These are phyloP conservation scores for Kuraishia capsulata DNA, from an alignment of 805 yeast genomes.

Conservation along the genomic window DNA sequence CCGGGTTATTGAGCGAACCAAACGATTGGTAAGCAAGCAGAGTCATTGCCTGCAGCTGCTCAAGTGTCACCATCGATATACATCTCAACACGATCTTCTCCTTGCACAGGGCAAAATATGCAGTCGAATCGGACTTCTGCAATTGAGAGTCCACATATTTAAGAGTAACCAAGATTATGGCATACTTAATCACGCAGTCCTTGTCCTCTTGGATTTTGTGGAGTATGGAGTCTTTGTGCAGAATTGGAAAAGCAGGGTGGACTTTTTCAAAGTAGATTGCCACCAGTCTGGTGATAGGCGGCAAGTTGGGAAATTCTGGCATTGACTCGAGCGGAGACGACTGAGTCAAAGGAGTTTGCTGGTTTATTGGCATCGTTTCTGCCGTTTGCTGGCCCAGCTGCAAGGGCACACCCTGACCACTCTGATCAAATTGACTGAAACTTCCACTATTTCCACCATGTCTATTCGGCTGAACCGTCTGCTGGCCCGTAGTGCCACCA, in stretches of 20 bases:
- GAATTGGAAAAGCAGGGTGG: conserved; percentile 6
- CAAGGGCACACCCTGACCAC: neutral
- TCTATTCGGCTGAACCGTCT: neutral
- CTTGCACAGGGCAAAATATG: conserved; percentile 8
- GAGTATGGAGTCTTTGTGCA: conserved; percentile 3
- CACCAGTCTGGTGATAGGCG: neutral
- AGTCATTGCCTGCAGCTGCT: conserved; percentile 14
- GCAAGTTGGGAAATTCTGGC: conserved; percentile 2
- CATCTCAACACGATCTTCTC: conserved; percentile 12
- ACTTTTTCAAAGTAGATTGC: conserved; percentile 4
- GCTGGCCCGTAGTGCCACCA: neutral
- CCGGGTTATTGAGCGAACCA: conserved; percentile 14
- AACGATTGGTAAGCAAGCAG: conserved; percentile 14
- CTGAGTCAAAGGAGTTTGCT: neutral
- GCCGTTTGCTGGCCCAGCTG: neutral
- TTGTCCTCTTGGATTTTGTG: neutral
- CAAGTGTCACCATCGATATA: conserved; percentile 12
- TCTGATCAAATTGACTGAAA: too few species aligned
- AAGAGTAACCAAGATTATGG: conserved; percentile 10
- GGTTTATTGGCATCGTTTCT: neutral
- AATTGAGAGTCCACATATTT: conserved; percentile 5
- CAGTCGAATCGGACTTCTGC: conserved; percentile 1
- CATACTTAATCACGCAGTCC: conserved; percentile 6
- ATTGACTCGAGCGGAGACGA: neutral
- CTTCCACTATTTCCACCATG: too few species aligned